These are phyloP conservation scores for Diaporthe sp. DNA, from an alignment of 2,329 filamentous ascomycete species.

Conservation along the genomic window DNA sequence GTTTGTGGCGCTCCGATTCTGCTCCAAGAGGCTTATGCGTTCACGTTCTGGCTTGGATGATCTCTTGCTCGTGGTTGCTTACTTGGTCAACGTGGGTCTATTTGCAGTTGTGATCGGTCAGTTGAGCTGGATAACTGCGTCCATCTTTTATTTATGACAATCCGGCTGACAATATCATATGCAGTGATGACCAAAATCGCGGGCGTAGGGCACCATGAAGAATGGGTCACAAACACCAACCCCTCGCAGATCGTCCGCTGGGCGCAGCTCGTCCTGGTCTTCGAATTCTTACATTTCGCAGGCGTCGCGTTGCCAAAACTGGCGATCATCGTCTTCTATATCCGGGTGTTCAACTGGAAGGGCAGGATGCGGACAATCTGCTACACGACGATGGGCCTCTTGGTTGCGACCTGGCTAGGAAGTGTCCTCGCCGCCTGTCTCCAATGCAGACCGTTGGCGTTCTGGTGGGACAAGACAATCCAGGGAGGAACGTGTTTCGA, in stretches of 20 bases:
- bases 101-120: background rate
- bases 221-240: background rate
- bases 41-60: constrained; percentile 17
- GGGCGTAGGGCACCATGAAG: constrained; percentile 1
- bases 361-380: background rate
- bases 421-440: background rate
- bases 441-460: constrained; percentile 16
- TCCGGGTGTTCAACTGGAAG: constrained; percentile 13
- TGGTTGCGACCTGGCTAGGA: background rate
- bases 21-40: constrained; percentile 1
- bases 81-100: background rate
- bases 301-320: background rate
- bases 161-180: background rate
- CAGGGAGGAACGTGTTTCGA: background rate
- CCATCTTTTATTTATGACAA: no score
- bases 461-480: constrained; percentile 20
- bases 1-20: background rate
- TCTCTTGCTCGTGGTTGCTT: background rate
- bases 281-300: constrained; percentile 13
- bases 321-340: constrained; percentile 1
- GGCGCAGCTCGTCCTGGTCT: background rate
- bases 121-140: background rate
- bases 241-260: background rate
- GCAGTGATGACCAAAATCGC: constrained; percentile 11
- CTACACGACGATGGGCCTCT: background rate